Conservation (phyloP, 1,139 yeast species). For the Nakaseomyces bracarensis region DNA sequence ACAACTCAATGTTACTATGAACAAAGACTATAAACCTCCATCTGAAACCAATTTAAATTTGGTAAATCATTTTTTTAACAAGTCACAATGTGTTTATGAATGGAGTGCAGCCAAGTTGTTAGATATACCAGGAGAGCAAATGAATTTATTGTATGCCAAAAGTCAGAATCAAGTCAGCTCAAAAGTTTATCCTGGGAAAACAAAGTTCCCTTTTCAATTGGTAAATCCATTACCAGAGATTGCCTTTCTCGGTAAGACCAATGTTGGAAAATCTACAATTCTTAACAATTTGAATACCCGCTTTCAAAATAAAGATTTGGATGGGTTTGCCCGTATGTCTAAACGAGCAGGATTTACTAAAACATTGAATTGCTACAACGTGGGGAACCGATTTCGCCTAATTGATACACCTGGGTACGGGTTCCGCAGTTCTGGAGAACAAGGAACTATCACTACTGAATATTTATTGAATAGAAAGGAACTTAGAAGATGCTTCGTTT, state of each 20-base stretch:
- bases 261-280: slow-evolving; percentile 76
- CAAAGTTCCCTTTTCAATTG: slow-evolving; percentile 22
- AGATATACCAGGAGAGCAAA: slow-evolving; percentile 52
- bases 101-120: slow-evolving; percentile 50
- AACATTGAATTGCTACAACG: slow-evolving; percentile 63
- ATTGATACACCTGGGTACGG: slow-evolving; percentile 92
- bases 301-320: slow-evolving; percentile 30
- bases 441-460: slow-evolving; percentile 59
- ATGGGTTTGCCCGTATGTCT: slow-evolving; percentile 46
- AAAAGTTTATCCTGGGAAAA: slow-evolving; percentile 18
- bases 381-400: slow-evolving; percentile 54
- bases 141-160: slow-evolving; percentile 21
- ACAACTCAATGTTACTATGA: slow-evolving; percentile 12
- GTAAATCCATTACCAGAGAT: slow-evolving; percentile 50
- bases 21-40: slow-evolving; percentile 33
- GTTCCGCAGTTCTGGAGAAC: slow-evolving; percentile 45
- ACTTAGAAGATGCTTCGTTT: slow-evolving; percentile 50
- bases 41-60: slow-evolving; percentile 31
- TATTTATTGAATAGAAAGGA: slow-evolving; percentile 49
- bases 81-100: slow-evolving; percentile 41
- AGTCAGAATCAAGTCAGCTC: not conserved
- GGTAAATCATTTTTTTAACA: slow-evolving; percentile 38
- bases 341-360: slow-evolving; percentile 67
- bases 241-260: slow-evolving; percentile 67
- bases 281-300: slow-evolving; percentile 46